Evolutionary conservation across 164 flowering plant species (phyloP), one percentile per base, ranked within the genome.

Genomic region (Magnolia kwangsiensis): DNA sequence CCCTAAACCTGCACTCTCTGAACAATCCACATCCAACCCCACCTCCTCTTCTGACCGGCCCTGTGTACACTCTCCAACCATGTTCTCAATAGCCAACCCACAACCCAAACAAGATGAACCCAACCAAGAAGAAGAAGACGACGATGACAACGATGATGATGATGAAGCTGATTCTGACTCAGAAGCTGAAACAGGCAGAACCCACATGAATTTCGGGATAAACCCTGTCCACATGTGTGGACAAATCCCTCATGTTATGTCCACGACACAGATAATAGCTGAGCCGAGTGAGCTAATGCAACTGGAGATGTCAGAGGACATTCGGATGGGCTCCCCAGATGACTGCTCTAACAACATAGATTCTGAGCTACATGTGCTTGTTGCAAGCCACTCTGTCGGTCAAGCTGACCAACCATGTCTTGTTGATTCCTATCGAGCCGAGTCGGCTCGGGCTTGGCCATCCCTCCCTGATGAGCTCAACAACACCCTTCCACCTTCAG

Each of bases 1-100:
- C 71, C 92, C 94, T n/a, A 91, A 88, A 45, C 99, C 98, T 0
- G 94, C 96, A 14, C 89, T 88, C 66, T 96, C 99, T 49, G 98
- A 90, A 76, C 95, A 92, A 81, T 96, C 99, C 27, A 91, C 98
- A 6, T 96, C 97, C 61, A 91, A 92, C 75, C 97, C 92, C 0
- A 79, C 88, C 45, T 51, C 87, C n/a, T 83, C 91, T 1, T 84
- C 92, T 4, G 83, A 76, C 69, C 81, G 74, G 77, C 75, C 82
- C 2, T 81, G 67, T 68, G 86, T 83, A 84, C 81, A 83, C 67
- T 84, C 90, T 13, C 81, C 81, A 1, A 63, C 80, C 23, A 55
- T 68, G 8, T 68, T 31, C 10, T 37, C 78, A 0, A 69, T 84
- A 0, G 80, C 65, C 0, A 77, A 84, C 77, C 86, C 84, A 2